phyloP scores from a whole-genome alignment of 2,329 filamentous ascomycete genomes.

The Pyrenochaeta sp. region DNA sequence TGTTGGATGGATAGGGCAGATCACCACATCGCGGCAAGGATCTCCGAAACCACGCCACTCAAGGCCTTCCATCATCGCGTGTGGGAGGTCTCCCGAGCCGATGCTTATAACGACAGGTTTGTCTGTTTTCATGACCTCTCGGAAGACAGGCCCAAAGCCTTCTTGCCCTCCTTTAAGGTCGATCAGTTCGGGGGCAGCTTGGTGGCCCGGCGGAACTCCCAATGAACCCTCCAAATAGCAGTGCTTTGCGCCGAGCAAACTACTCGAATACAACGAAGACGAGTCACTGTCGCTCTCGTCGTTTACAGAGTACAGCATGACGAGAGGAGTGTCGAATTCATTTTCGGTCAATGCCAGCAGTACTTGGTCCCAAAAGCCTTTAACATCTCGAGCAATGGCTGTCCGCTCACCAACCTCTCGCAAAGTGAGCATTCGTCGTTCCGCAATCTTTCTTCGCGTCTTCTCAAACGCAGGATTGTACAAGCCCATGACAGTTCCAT shows the following conservation, averaged over 20 bases:
- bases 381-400: constrained; percentile 74
- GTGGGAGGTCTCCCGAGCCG: constrained; percentile 72
- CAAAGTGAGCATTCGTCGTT: constrained; percentile 80
- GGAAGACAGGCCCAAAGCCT: constrained; percentile 79
- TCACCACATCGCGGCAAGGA: constrained; percentile 72
- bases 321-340: constrained; percentile 78
- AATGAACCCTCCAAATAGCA: constrained; percentile 76
- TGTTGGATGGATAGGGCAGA: constrained; percentile 82
- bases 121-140: constrained; percentile 75
- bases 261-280: constrained; percentile 75
- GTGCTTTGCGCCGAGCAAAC: constrained; percentile 67
- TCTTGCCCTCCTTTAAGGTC: constrained; percentile 74
- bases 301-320: constrained; percentile 76
- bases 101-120: constrained; percentile 73
- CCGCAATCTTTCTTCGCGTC: constrained; percentile 78
- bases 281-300: constrained; percentile 77
- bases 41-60: constrained; percentile 76
- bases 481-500: constrained; percentile 77
- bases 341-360: constrained; percentile 75
- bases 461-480: constrained; percentile 87
- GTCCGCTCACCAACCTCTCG: constrained; percentile 80
- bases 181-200: constrained; percentile 66
- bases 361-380: constrained; percentile 77
- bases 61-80: constrained; percentile 70
- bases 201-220: constrained; percentile 72